Base-by-base conservation (phyloP, 352 stramenopile species). In the Phytophthora quininea region DNA sequence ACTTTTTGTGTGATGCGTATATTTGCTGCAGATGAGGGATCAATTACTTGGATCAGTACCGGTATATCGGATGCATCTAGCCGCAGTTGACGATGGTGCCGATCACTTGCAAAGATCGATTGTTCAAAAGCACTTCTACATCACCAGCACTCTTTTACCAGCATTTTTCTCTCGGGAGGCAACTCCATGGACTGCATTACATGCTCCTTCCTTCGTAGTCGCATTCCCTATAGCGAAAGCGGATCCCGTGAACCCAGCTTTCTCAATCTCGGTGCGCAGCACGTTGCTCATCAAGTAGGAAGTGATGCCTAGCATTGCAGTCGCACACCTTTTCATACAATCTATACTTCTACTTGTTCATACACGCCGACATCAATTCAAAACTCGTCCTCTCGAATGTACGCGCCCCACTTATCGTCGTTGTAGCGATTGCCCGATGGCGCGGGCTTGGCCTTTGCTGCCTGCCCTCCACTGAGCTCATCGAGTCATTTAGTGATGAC, bases 401-500 rank as follows among this genome's bases (percentile, higher is more conserved):
- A 79, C 29, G 74, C 71, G 54, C 74, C 74, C 74, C 74, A 82
- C 61, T 61, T 52, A 62, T 70, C 59, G 31, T 67, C 61, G 33
- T 33, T 47, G 45, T 49, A 37, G 42, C 38, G 58, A 15, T 48
- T 54, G 27, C 50, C 47, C 1, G 49, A 30, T 40, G 69, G 56
- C 31, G 70, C 60, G 24, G 63, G 62, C 24, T 79, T 81, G 3
- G 63, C 55, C 12, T 64, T 64, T 56, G 58, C n/a, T 73, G 65
- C 49, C 66, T 67, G 49, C 65, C 63, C 50, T 76, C 61, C 43
- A 64, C 67, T 2, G 75, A 83, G 9, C 70, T 55, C 35, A 59
- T 14, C 15, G 80, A 80, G 5, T 58, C 74, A 46, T 64, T 69
- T 2, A 64, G 60, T 51, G 82, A 74, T 11, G 80, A 89, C 35